Conservation (phyloP, 306 rosid genomes). For the Cyamopsis tetragonoloba region DNA sequence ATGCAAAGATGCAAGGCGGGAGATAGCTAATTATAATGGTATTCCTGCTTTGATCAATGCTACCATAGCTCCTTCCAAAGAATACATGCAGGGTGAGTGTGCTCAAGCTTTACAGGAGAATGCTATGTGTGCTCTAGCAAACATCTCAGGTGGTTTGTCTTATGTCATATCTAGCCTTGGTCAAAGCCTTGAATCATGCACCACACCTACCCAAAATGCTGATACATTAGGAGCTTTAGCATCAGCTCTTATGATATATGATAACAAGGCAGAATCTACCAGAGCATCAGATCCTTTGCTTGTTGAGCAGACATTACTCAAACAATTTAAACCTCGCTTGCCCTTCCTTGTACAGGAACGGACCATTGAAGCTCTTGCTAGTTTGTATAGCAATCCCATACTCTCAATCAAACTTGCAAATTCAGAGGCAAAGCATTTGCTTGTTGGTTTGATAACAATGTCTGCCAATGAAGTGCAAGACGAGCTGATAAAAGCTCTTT, state of each 20-base stretch:
- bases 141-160: slow-evolving; percentile 97
- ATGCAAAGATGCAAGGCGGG: slow-evolving; percentile 92
- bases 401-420: slow-evolving; percentile 69
- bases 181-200: slow-evolving; percentile 97
- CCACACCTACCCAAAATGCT: slow-evolving; percentile 79
- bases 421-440: slow-evolving; percentile 87
- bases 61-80: slow-evolving; percentile 99
- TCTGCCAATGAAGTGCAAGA: slow-evolving; percentile 87
- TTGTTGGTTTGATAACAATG: slow-evolving; percentile 98
- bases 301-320: slow-evolving; percentile 81
- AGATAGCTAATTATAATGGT: slow-evolving; percentile 84
- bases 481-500: slow-evolving; percentile 81
- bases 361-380: slow-evolving; percentile 95
- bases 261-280: slow-evolving; percentile 75
- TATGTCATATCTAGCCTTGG: slow-evolving; percentile 94
- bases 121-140: slow-evolving; percentile 99
- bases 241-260: slow-evolving; percentile 98
- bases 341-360: slow-evolving; percentile 94
- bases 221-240: slow-evolving; percentile 98
- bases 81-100: slow-evolving; percentile 95
- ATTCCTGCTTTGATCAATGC: slow-evolving; percentile 96
- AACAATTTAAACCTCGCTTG: slow-evolving; percentile 65
- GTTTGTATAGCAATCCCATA: slow-evolving; percentile 80
- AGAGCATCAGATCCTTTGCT: slow-evolving; percentile 76
- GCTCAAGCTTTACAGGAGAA: slow-evolving; percentile 98